Evolutionary conservation across 2,329 filamentous ascomycete genomes (phyloP), one percentile per base, ranked within the genome.

Genomic region (Knufia petricola): DNA sequence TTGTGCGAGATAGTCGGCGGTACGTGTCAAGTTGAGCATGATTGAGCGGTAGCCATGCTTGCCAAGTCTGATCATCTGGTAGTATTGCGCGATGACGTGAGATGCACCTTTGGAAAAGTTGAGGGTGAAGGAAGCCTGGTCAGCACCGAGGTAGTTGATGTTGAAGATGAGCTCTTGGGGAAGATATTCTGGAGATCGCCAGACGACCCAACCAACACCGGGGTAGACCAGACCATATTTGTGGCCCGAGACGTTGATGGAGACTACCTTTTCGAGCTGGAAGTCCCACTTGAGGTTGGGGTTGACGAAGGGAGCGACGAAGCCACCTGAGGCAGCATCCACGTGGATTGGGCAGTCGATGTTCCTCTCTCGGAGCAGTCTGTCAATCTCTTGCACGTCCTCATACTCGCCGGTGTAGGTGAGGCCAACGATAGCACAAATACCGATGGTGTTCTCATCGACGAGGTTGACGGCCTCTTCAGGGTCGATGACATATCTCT

Each of bases 361-460:
- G 34, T 78, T 74, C 50, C 75, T 81, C 73, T 88, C 72, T 3
- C 88, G 64, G 28, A 96, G 73, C 38, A 95, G 72, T 63, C 95
- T 87, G 60, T 95, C 95, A 67, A 96, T 85, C 9, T 77, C 81
- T 73, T 95, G 90, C 62, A 89, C 82, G 60, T 95, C 88, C 69
- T 95, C 90, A 60, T 96, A 94, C 71, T 95, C 85, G 53, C 90
- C 90, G 0, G 90, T 95, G 68, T 95, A 95, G 0, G 90, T 96
- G 2, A 87, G 92, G 7, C 89, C 90, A 2, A 96, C 69, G 57
- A 96, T 95, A 50, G 81, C 77, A 62, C 88, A 95, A 60, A 95
- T 95, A 52, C 90, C 90, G 60, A 96, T 95, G 2, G 79, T 83
- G 64, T 83, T 83, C 67, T 83, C 79, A 52, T 83, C 79, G 4